Evolutionary conservation across 768 basidiomycete genomes (phyloP).

Genomic region (Gymnopilus junonius): DNA sequence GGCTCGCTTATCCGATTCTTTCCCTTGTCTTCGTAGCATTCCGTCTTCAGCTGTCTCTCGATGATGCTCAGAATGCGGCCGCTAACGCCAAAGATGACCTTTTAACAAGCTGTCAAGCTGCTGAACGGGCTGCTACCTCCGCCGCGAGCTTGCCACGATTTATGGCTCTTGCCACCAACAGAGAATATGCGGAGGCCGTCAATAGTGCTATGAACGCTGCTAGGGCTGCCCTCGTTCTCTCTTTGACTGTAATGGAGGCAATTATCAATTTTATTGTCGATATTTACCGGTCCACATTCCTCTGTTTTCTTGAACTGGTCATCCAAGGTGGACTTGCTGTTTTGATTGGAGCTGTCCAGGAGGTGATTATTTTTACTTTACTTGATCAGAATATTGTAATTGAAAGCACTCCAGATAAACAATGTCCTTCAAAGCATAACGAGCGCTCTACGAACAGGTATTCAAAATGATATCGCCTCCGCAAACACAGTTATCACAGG

Average conservation of each 20-base stretch:
- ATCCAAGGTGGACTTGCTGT: slow-evolving; percentile 81
- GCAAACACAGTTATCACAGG: slow-evolving; percentile 72
- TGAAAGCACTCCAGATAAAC: slow-evolving; percentile 58
- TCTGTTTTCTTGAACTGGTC: slow-evolving; percentile 92
- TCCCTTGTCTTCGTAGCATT: slow-evolving; percentile 90
- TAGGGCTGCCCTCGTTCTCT: slow-evolving; percentile 69
- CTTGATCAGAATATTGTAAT: not conserved
- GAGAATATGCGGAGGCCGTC: slow-evolving; percentile 76
- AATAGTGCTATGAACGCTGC: slow-evolving; percentile 82
- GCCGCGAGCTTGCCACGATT: slow-evolving; percentile 89
- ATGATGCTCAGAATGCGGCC: slow-evolving; percentile 68
- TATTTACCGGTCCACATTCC: slow-evolving; percentile 89
- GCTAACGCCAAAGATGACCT: slow-evolving; percentile 74
- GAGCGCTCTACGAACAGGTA: slow-evolving; percentile 61
- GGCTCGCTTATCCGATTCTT: slow-evolving; percentile 91
- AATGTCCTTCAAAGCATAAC: slow-evolving; percentile 65
- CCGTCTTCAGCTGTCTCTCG: slow-evolving; percentile 75
- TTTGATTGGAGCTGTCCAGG: slow-evolving; percentile 81
- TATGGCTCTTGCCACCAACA: slow-evolving; percentile 83
- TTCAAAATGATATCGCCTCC: slow-evolving; percentile 69
- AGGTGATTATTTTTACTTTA: slow-evolving; percentile 47
- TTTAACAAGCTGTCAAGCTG: slow-evolving; percentile 84
- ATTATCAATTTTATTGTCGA: slow-evolving; percentile 93
- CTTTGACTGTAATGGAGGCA: slow-evolving; percentile 84
- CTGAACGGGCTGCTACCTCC: slow-evolving; percentile 80